Conservation (phyloP, 768 basidiomycete genomes). For the Podaxis sp. region DNA sequence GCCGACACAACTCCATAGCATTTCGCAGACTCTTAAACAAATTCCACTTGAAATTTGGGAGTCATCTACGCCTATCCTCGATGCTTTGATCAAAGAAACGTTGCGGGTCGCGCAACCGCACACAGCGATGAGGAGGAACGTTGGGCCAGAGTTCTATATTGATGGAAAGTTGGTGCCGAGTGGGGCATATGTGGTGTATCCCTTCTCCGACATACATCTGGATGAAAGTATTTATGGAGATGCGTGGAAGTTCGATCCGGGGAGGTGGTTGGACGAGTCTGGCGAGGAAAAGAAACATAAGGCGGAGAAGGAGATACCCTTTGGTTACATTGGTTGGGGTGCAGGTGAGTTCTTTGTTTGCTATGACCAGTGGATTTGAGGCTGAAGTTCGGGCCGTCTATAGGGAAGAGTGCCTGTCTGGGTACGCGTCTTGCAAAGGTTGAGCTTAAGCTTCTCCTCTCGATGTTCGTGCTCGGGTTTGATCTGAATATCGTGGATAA, state of each 20-base stretch:
- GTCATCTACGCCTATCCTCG: constrained; percentile 64
- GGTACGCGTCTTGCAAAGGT: constrained; percentile 75
- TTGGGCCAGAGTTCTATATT: constrained; percentile 70
- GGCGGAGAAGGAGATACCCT: constrained; percentile 34
- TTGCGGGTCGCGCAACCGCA: constrained; percentile 79
- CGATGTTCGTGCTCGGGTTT: constrained; percentile 67
- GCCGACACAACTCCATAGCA: constrained; percentile 20
- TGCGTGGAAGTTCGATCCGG: constrained; percentile 78
- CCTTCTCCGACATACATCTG: constrained; percentile 79
- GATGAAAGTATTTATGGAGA: constrained; percentile 70
- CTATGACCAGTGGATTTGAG: constrained; percentile 5
- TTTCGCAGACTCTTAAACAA: constrained; percentile 49
- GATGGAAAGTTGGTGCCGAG: constrained; percentile 69
- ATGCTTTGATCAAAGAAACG: constrained; percentile 74
- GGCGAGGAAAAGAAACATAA: constrained; percentile 28
- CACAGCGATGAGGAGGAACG: constrained; percentile 77
- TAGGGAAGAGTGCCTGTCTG: constrained; percentile 70
- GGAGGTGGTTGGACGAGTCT: constrained; percentile 27
- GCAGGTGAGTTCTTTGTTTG: constrained; percentile 53
- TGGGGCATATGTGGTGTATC: constrained; percentile 76
- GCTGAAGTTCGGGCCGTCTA: constrained; percentile 17
- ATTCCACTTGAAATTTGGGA: constrained; percentile 76
- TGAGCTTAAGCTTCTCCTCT: constrained; percentile 69
- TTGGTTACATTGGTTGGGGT: constrained; percentile 76
- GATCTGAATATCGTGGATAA: constrained; percentile 58